phyloP scores from a whole-genome alignment of 768 basidiomycete species.

The Agrocybe praecox region DNA sequence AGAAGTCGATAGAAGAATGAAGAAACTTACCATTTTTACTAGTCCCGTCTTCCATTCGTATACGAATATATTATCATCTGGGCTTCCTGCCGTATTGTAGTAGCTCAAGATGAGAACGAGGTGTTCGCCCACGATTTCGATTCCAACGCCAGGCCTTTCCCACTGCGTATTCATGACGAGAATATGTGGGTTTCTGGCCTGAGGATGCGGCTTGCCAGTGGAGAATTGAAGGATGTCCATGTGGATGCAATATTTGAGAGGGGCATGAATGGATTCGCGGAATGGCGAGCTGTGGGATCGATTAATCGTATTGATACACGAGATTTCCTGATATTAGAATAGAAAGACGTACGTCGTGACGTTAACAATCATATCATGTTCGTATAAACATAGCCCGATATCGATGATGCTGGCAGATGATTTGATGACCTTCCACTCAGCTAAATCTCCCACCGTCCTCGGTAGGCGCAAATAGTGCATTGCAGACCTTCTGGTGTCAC shows the following conservation, averaged over 20 bases:
- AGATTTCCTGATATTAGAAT: too few species aligned
- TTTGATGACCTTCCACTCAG: slow-evolving; percentile 30
- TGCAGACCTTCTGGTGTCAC: slow-evolving; percentile 24
- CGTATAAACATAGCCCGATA: slow-evolving; percentile 42
- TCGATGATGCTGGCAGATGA: slow-evolving; percentile 37
- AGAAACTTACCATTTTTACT: slow-evolving; percentile 33
- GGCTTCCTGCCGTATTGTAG: slow-evolving; percentile 16
- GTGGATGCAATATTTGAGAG: slow-evolving; percentile 14
- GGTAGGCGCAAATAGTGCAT: slow-evolving; percentile 39
- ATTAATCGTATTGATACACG: neutral
- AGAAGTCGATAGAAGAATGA: neutral
- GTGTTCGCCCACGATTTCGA: slow-evolving; percentile 48
- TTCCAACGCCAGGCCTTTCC: slow-evolving; percentile 34
- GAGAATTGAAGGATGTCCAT: slow-evolving; percentile 35
- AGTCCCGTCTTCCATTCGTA: slow-evolving; percentile 46
- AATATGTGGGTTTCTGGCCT: slow-evolving; percentile 29
- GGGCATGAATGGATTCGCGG: neutral
- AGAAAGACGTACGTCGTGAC: slow-evolving; percentile 37
- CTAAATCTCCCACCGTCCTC: slow-evolving; percentile 19
- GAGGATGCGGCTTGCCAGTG: slow-evolving; percentile 37
- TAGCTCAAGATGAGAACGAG: slow-evolving; percentile 37
- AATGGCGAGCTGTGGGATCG: neutral
- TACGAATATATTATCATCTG: slow-evolving; percentile 36
- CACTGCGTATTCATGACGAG: slow-evolving; percentile 25
- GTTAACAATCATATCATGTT: slow-evolving; percentile 46